Conservation (phyloP, 805 yeast genomes). For the Hanseniaspora nectarophila region DNA sequence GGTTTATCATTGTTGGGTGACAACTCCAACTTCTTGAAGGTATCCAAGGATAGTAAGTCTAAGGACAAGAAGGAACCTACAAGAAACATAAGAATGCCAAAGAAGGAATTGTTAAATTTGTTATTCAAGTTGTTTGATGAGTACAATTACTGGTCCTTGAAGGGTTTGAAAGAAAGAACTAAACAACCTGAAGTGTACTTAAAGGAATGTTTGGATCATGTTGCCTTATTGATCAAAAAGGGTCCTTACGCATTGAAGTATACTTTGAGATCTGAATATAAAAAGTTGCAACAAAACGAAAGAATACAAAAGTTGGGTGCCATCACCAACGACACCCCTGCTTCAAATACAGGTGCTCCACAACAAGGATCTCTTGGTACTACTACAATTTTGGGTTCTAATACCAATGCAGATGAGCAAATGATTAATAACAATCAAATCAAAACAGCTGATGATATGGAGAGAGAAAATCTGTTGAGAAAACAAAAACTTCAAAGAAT, state of each 20-base stretch:
- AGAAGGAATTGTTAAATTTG: slow-evolving; percentile 77
- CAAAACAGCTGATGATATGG: slow-evolving; percentile 8
- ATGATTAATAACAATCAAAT: slow-evolving; percentile 11
- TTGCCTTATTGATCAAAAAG: slow-evolving; percentile 79
- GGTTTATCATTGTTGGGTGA: slow-evolving; percentile 72
- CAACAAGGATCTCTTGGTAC: slow-evolving; percentile 12
- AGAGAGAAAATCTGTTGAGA: slow-evolving; percentile 4
- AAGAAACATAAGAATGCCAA: slow-evolving; percentile 87
- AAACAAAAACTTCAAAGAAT: slow-evolving; percentile 66
- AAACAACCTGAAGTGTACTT: slow-evolving; percentile 90
- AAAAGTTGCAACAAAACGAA: slow-evolving; percentile 63
- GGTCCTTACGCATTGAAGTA: slow-evolving; percentile 94
- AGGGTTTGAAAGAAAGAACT: slow-evolving; percentile 85
- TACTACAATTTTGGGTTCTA: slow-evolving; percentile 3
- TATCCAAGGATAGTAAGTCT: slow-evolving; percentile 38
- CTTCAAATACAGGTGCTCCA: slow-evolving; percentile 17
- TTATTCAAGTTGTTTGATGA: slow-evolving; percentile 84
- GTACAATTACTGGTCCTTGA: slow-evolving; percentile 92
- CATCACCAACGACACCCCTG: slow-evolving; percentile 24
- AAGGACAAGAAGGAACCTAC: slow-evolving; percentile 35
- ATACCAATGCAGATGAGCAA: slow-evolving; percentile 11
- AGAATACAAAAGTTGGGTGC: slow-evolving; percentile 55
- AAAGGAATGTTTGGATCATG: slow-evolving; percentile 79
- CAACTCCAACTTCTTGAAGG: slow-evolving; percentile 54
- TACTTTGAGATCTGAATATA: slow-evolving; percentile 80